phyloP scores from a whole-genome alignment of 495 filamentous ascomycete genomes.

The Podospora pseudocomata region DNA sequence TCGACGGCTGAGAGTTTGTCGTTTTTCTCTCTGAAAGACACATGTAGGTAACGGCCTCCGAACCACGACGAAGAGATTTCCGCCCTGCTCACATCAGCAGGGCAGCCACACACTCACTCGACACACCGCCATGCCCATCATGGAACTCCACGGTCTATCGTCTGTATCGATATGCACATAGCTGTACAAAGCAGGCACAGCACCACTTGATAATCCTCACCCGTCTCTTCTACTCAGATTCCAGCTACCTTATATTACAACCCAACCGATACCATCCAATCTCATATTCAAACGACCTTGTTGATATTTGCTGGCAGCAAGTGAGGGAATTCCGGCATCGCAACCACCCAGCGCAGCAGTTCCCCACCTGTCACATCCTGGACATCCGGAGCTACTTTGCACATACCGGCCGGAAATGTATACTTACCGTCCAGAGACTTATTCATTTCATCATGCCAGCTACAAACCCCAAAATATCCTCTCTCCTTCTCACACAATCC shows the following conservation, averaged over 20 bases:
- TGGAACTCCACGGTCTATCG: background rate
- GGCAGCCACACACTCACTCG: background rate
- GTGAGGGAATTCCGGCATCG: background rate
- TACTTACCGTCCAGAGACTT: background rate
- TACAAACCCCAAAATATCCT: too few relatives aligned
- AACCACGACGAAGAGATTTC: background rate
- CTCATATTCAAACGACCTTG: background rate
- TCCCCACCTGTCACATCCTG: constrained; percentile 7
- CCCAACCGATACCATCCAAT: background rate
- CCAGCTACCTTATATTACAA: background rate
- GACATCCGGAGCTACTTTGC: background rate
- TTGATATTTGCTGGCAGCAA: background rate
- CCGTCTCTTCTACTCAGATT: background rate
- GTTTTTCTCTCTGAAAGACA: background rate
- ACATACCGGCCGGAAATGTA: background rate
- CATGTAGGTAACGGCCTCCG: background rate
- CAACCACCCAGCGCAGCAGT: background rate
- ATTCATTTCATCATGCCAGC: background rate
- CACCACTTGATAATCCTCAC: background rate
- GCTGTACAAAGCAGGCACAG: too few relatives aligned
- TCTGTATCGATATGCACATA: background rate
- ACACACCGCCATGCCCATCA: background rate
- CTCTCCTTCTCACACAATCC: too few relatives aligned
- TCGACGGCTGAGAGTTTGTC: background rate
- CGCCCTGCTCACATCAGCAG: constrained; percentile 1